Conservation (phyloP, 2,329 filamentous ascomycete genomes). For the Macrophomina pseudophaseolina region DNA sequence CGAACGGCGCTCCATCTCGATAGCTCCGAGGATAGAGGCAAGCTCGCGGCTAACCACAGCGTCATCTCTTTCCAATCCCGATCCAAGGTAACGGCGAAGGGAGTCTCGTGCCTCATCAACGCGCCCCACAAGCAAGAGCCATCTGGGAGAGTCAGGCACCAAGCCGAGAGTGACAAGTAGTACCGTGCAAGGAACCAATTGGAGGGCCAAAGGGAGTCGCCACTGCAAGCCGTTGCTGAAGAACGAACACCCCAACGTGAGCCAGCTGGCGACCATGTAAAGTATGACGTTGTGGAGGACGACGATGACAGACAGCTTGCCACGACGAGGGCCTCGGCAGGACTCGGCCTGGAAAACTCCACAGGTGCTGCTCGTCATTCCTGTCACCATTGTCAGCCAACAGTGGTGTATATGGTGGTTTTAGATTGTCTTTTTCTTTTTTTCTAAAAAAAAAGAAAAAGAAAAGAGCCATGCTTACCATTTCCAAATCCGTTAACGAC, state of each 20-base stretch:
- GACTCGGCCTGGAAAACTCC: slow-evolving; percentile 31
- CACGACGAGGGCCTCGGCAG: slow-evolving; percentile 28
- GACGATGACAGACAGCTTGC: slow-evolving; percentile 31
- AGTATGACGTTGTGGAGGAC: slow-evolving; percentile 32
- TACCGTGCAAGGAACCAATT: slow-evolving; percentile 46
- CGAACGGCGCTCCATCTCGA: slow-evolving; percentile 28
- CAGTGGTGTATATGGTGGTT: background rate
- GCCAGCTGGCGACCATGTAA: slow-evolving; percentile 31
- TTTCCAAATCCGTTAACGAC: slow-evolving; percentile 31
- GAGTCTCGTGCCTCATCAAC: slow-evolving; percentile 55
- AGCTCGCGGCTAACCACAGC: slow-evolving; percentile 25
- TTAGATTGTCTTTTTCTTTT: no score
- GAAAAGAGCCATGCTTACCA: slow-evolving; percentile 3
- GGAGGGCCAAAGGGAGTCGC: slow-evolving; percentile 33
- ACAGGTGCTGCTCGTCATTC: slow-evolving; percentile 29
- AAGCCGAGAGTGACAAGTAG: slow-evolving; percentile 51
- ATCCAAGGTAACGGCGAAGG: slow-evolving; percentile 36
- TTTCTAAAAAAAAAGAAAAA: background rate
- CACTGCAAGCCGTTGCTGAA: slow-evolving; percentile 31
- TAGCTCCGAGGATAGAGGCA: slow-evolving; percentile 29
- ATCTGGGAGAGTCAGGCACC: slow-evolving; percentile 61
- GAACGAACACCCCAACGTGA: slow-evolving; percentile 28
- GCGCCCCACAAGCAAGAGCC: slow-evolving; percentile 58
- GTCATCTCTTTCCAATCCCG: slow-evolving; percentile 22
- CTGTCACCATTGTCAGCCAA: slow-evolving; percentile 7